Evolutionary conservation across 192 early-diverging fungal genomes (phyloP), one percentile per base, ranked within the genome.

Genomic region (Mortierella claussenii): DNA sequence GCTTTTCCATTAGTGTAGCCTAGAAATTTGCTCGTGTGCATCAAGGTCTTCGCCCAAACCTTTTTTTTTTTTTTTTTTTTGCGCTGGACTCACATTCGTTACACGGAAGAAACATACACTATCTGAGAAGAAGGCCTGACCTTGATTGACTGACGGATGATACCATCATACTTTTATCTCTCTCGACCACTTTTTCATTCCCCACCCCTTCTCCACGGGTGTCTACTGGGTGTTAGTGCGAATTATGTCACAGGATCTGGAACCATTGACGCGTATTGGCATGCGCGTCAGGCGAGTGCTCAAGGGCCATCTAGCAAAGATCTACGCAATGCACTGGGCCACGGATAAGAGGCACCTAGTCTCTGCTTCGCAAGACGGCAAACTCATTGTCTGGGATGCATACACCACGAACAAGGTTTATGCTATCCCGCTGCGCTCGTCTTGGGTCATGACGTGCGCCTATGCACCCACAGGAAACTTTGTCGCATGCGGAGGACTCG

Each of bases 361-460:
- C 33, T 94, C 92, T 42, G 97, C 97, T 27, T 99, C 98, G 69
- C 98, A 99, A 86, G 98, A 99, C 81, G 97, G 98, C 58, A 99
- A 98, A 82, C 87, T 99, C 44, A 99, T 99, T 60, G 95, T 99
- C 36, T 99, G 98, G 97, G 98, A 99, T 71, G 96, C 96, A 43
- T 96, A 93, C 78, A 94, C 95, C 47, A 98, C 96, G 55, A 99
- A 99, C 88, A 99, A 99, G 82, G 93, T 98, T 31, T 95, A 98
- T 80, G 97, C 98, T 20, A 98, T 99, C 69, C 98, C 98, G 1
- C 81, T 99, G 54, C 93, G 95, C 12, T 99, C 98, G 2, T 98
- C 97, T 13, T 99, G 98, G 98, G 97, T 99, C 71, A 99, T 99
- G 98, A 98, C 98, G 27, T 98, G 97, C 70, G 96, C 98, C 4